Base-by-base conservation (phyloP, 2,329 filamentous ascomycete species). In the Aspergillus sp. region DNA sequence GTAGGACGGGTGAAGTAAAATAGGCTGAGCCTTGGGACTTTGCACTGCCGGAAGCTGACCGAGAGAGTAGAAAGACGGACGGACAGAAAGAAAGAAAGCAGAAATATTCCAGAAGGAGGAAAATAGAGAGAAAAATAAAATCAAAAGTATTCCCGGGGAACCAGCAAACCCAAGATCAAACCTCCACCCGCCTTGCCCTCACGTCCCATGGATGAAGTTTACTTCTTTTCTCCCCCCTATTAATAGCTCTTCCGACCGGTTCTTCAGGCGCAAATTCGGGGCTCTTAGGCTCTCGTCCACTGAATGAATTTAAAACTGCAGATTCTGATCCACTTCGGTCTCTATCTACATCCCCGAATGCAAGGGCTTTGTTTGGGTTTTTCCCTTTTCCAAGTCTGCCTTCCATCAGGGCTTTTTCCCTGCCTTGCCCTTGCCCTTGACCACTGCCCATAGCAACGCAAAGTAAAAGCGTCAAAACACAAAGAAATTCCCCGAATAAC, bases 321-420 rank as follows among this genome's bases (percentile, higher is more conserved):
- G 54, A 52, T 52, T 54, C 57, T 24, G 55, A 54, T 62, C 54
- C 57, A 58, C 59, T 58, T 58, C 31, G 49, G 22, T 54, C 20
- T 20, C 24, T 57, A 58, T 59, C 53, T 66, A 62, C 52, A 55
- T 58, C 54, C 31, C 52, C 56, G 52, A 57, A 67, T 57, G 63
- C 55, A 65, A 64, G 58, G 58, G 57, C 47, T 57, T 52, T 55
- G 53, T 55, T 54, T 58, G 26, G 50, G 49, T 53, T 56, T 54
- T 36, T 54, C 14, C 32, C 39, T 39, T 58, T 56, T 26, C 26
- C 32, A 14, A 54, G 22, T 51, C 31, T 22, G 29, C 32, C 50
- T 45, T 45, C 54, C 10, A 22, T 49, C 32, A 36, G 32, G 32
- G 32, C 56, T 58, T 29, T 51, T 55, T 36, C 18, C 46, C 32